Conservation (phyloP, 192 early-diverging fungal species). For the Coemansia sp. region DNA sequence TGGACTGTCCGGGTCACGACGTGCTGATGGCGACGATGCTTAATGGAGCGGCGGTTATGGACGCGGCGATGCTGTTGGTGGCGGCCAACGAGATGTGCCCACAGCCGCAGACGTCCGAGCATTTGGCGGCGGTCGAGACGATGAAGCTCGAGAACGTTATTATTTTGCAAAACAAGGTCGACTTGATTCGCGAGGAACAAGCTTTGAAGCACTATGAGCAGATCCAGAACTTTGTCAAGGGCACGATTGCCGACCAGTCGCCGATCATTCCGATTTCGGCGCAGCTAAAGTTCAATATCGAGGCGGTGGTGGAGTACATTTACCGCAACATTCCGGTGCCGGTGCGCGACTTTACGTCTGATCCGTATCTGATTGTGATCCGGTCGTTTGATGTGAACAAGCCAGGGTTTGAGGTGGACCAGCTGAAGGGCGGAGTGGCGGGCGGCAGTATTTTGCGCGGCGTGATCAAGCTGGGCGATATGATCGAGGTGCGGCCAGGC, state of each 20-base stretch:
- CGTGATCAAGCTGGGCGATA: conserved; percentile 84
- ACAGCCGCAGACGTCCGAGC: conserved; percentile 98
- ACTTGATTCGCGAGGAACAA: conserved; percentile 91
- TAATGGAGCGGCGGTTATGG: conserved; percentile 98
- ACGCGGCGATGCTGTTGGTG: conserved; percentile 95
- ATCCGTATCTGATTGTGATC: conserved; percentile 94
- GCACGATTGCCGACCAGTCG: conserved; percentile 90
- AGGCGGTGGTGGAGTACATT: conserved; percentile 97
- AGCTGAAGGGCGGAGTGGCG: conserved; percentile 95
- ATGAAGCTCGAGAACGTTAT: conserved; percentile 98
- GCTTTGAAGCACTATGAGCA: conserved; percentile 86
- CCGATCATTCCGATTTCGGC: conserved; percentile 98
- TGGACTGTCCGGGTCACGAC: conserved; percentile 99
- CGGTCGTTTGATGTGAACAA: conserved; percentile 99
- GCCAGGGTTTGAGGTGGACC: conserved; percentile 89
- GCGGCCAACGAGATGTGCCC: conserved; percentile 98
- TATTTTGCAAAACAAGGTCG: conserved; percentile 98
- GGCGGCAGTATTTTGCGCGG: conserved; percentile 95
- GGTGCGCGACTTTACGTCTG: conserved; percentile 85
- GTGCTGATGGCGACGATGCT: conserved; percentile 99
- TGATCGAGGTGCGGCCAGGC: conserved; percentile 96
- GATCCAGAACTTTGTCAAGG: conserved; percentile 92
- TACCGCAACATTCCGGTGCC: conserved; percentile 95
- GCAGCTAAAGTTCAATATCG: conserved; percentile 98
- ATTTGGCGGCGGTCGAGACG: conserved; percentile 98